These are phyloP conservation scores for Galium porrigens DNA, from an alignment of 305 asterid species.

Conservation along the genomic window DNA sequence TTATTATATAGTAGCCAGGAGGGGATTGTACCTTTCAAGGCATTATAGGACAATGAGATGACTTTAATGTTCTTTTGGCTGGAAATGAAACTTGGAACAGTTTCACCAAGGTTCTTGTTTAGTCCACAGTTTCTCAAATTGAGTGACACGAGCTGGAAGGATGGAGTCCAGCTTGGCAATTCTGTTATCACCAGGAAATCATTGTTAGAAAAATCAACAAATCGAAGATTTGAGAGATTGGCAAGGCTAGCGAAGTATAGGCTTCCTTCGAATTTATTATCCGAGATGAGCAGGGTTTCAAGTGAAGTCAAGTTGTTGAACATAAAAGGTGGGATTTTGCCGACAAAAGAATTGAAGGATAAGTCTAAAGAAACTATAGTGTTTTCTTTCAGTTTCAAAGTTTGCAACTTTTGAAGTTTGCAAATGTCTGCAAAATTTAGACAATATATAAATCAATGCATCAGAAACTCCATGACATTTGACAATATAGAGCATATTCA, in stretches of 20 bases:
- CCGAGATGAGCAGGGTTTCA: constrained; percentile 12
- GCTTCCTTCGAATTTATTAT: constrained; percentile 13
- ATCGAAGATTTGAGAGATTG: constrained; percentile 16
- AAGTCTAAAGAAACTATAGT: constrained; percentile 17
- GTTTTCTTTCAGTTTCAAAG: constrained; percentile 14
- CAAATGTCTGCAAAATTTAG: constrained; percentile 14
- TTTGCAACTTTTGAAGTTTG: constrained; percentile 17
- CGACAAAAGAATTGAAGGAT: constrained; percentile 14
- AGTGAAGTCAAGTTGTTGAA: constrained; percentile 16
- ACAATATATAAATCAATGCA: neutral
- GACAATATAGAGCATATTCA: neutral
- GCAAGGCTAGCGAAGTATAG: constrained; percentile 14
- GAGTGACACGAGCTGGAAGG: constrained; percentile 15
- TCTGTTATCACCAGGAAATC: constrained; percentile 12
- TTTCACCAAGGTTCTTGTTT: constrained; percentile 12
- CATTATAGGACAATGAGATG: constrained; percentile 6
- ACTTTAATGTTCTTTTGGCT: constrained; percentile 3
- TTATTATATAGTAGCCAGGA: constrained; percentile 15
- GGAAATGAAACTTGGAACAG: constrained; percentile 14
- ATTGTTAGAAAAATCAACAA: constrained; percentile 13
- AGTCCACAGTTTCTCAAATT: constrained; percentile 10
- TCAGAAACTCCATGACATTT: neutral
- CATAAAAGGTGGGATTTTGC: constrained; percentile 10
- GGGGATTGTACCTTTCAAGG: constrained; percentile 1
- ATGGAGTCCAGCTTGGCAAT: constrained; percentile 15